Evolutionary conservation across 768 basidiomycete genomes (phyloP).

Genomic region (Tylopilus plumbeoviolaceoides): DNA sequence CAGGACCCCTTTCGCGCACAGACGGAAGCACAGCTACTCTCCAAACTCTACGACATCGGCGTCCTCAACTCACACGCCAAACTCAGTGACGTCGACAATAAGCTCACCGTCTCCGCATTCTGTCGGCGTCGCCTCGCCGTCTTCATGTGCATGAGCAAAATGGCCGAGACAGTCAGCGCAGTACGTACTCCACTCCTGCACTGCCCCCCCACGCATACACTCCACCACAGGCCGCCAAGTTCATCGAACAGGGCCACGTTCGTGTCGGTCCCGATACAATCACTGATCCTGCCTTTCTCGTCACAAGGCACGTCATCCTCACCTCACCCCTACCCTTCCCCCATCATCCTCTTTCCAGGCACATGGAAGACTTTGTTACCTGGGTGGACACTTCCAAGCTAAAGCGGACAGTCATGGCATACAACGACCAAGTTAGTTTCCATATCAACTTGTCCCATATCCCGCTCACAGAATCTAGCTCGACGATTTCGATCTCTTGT

Average conservation of each 20-base stretch:
- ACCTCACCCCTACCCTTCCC: background rate
- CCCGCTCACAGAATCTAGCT: slow-evolving; percentile 47
- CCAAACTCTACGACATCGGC: slow-evolving; percentile 97
- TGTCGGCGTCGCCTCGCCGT: slow-evolving; percentile 91
- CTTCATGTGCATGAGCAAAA: slow-evolving; percentile 86
- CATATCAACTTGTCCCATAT: background rate
- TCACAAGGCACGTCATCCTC: slow-evolving; percentile 60
- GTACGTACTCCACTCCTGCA: slow-evolving; percentile 44
- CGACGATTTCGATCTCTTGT: slow-evolving; percentile 91
- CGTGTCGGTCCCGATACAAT: slow-evolving; percentile 95
- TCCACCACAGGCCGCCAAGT: slow-evolving; percentile 78
- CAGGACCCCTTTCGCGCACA: slow-evolving; percentile 84
- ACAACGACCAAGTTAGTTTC: slow-evolving; percentile 85
- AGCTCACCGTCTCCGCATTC: slow-evolving; percentile 92
- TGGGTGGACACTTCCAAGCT: slow-evolving; percentile 99
- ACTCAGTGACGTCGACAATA: slow-evolving; percentile 90
- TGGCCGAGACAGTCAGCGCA: slow-evolving; percentile 93
- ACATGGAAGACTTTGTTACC: slow-evolving; percentile 99
- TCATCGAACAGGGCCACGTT: slow-evolving; percentile 98
- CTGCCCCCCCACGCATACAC: slow-evolving; percentile 6
- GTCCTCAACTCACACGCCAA: slow-evolving; percentile 84
- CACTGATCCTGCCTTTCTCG: slow-evolving; percentile 93
- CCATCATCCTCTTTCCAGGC: slow-evolving; percentile 41
- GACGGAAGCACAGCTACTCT: slow-evolving; percentile 83
- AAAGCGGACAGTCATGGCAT: slow-evolving; percentile 91